Evolutionary conservation across 164 flowering plant genomes (phyloP).

Genomic region (Magnolia sinica): DNA sequence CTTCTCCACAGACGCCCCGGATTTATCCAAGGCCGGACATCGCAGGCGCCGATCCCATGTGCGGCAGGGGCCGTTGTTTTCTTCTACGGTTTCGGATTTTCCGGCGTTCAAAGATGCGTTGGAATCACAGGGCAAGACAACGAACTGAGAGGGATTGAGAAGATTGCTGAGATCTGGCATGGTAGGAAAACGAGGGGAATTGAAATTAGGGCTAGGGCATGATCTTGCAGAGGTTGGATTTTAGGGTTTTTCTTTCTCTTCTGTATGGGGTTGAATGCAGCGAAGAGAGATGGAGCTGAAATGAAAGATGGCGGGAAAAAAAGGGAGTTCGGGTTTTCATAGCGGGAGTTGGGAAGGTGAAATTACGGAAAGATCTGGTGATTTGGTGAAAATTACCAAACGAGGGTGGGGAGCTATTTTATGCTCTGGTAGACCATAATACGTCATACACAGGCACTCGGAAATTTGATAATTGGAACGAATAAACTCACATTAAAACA

Average conservation of each 20-base stretch:
- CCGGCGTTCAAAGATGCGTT: conserved; percentile 5
- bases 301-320: conserved; percentile 8
- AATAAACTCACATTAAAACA: too few relatives aligned
- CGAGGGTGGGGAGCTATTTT: too few relatives aligned
- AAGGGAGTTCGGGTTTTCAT: not conserved
- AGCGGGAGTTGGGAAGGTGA: not conserved
- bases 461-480: too few relatives aligned
- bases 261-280: not conserved
- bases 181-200: not conserved
- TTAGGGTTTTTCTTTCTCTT: not conserved
- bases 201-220: not conserved
- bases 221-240: not conserved
- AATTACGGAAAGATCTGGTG: not conserved
- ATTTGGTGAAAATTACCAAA: not conserved
- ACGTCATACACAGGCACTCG: too few relatives aligned
- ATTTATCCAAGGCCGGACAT: conserved; percentile 1
- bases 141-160: conserved; percentile 22
- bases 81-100: conserved; percentile 17
- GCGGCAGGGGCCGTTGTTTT: conserved; percentile 9
- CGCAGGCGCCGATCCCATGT: conserved; percentile 15
- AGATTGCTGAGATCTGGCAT: conserved; percentile 35
- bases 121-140: conserved; percentile 15
- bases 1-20: conserved; percentile 6
- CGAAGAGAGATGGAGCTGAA: conserved; percentile 6
- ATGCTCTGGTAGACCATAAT: too few relatives aligned